Percentiles rank a stretch among this genome's conserved stretches.
These are phyloP conservation scores for Mortierella sp. DNA, from an alignment of 371 early-diverging fungal genomes.

Conservation along the genomic window DNA sequence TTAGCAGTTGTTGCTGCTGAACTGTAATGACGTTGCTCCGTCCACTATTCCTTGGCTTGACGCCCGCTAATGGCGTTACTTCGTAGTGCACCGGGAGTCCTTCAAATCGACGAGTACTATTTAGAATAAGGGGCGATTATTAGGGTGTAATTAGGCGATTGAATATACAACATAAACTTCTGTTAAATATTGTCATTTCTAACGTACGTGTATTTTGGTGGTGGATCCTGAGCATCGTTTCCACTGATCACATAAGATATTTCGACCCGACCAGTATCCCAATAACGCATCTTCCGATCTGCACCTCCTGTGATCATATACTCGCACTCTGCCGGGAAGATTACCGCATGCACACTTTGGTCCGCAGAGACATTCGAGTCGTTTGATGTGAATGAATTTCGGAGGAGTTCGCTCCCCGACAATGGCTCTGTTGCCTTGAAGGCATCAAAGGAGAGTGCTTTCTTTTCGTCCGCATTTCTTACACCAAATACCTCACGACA, in stretches of 20 bases:
- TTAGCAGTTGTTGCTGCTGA: slow-evolving; percentile 69
- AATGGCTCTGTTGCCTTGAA: slow-evolving; percentile 72
- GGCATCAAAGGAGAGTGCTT: slow-evolving; percentile 61
- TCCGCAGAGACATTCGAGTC: slow-evolving; percentile 66
- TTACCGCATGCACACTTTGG: slow-evolving; percentile 68
- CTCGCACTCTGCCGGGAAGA: slow-evolving; percentile 65
- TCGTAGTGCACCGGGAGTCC: slow-evolving; percentile 69
- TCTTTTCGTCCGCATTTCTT: slow-evolving; percentile 70
- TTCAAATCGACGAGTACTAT: slow-evolving; percentile 69
- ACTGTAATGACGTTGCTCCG: slow-evolving; percentile 50
- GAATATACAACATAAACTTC: not conserved
- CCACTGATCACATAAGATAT: slow-evolving; percentile 81
- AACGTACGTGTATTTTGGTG: slow-evolving; percentile 71
- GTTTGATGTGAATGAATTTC: slow-evolving; percentile 63
- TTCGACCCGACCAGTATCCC: slow-evolving; percentile 78
- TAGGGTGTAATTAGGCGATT: not conserved
- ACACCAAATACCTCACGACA: slow-evolving; percentile 82
- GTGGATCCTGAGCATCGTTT: slow-evolving; percentile 68
- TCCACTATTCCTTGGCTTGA: slow-evolving; percentile 44
- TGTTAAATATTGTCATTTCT: not conserved
- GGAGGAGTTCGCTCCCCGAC: slow-evolving; percentile 63
- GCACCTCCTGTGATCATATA: slow-evolving; percentile 86
- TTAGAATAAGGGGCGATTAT: not conserved
- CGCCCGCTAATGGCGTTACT: slow-evolving; percentile 55
- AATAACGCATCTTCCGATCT: slow-evolving; percentile 87